Percentiles rank a stretch among this genome's conserved stretches.
phyloP scores from a whole-genome alignment of 2,329 filamentous ascomycete species.

The Aureobasidium uvarum region DNA sequence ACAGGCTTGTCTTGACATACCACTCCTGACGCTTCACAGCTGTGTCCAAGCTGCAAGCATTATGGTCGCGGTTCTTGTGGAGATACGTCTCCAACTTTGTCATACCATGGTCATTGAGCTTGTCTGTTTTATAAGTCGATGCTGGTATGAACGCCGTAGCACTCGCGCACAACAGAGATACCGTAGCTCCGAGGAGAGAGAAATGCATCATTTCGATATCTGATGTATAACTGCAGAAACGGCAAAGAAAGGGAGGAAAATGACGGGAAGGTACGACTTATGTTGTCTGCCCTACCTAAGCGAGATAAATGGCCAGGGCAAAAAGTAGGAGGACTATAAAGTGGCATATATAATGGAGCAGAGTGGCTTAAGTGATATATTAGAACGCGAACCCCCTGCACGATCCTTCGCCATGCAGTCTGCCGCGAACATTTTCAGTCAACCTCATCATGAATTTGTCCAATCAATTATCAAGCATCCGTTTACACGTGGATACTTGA shows the following conservation, averaged over 20 bases:
- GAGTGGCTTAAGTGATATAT: neutral
- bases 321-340: neutral
- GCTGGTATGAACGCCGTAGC: constrained; percentile 32
- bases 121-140: constrained; percentile 33
- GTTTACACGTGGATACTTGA: neutral
- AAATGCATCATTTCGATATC: constrained; percentile 1
- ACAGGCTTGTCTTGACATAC: constrained; percentile 27
- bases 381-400: neutral
- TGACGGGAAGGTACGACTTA: neutral
- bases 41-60: constrained; percentile 35
- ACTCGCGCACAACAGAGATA: constrained; percentile 2
- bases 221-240: neutral
- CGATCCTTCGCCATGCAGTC: neutral
- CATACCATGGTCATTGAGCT: constrained; percentile 31
- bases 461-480: neutral
- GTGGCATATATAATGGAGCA: neutral
- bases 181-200: neutral
- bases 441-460: neutral
- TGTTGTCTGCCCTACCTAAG: neutral
- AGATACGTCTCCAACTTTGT: constrained; percentile 33
- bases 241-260: neutral
- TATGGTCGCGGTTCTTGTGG: neutral
- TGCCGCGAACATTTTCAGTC: neutral
- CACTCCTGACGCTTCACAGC: constrained; percentile 47
- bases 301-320: neutral